Base-by-base conservation (phyloP, 2,329 filamentous ascomycete species). In the Dactylonectria macrodidyma region DNA sequence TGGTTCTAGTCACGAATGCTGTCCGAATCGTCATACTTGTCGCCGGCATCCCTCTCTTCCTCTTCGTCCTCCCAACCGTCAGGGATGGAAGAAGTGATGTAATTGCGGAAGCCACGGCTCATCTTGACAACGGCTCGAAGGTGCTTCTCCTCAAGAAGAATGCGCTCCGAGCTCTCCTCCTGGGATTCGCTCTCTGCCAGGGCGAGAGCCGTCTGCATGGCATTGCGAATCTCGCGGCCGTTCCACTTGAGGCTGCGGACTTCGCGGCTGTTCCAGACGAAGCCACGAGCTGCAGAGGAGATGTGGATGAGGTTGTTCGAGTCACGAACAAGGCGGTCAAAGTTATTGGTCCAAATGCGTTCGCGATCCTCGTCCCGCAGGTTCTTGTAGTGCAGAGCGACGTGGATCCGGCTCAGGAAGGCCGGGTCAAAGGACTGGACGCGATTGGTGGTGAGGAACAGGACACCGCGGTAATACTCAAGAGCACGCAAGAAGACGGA, bases 391-490 rank as follows among this genome's bases (percentile, higher is more conserved):
- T 85, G 83, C 52, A 87, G 78, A 6, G 84, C 83, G 2, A 87
- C 83, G 71, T 87, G 84, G 64, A 87, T 86, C 46, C 85, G 83
- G 55, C 81, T 84, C 44, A 84, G 82, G 70, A 87, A 84, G n/a
- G 85, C 85, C 9, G 76, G 76, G 70, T 87, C 85, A 61, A 87
- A 85, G 36, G 79, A 78, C 58, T 81, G 80, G 34, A 86, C 84
- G 19, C 84, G 81, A 77, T 86, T 87, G 52, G 84, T 87, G 19
- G 84, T 87, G 63, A 87, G 78, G 78, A 87, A 85, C 44, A 87
- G 79, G 36, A 86, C 81, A 56, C 85, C 85, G 3, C 81, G 80
- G 77, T 86, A 87, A 75, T 87, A 87, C 77, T 87, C 85, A 61
- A 87, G 81, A 1, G 83, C 84, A n/a, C 84, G 83, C 26, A 87